phyloP scores from a whole-genome alignment of 148 eudicot species.

The Selenicereus undatus region DNA sequence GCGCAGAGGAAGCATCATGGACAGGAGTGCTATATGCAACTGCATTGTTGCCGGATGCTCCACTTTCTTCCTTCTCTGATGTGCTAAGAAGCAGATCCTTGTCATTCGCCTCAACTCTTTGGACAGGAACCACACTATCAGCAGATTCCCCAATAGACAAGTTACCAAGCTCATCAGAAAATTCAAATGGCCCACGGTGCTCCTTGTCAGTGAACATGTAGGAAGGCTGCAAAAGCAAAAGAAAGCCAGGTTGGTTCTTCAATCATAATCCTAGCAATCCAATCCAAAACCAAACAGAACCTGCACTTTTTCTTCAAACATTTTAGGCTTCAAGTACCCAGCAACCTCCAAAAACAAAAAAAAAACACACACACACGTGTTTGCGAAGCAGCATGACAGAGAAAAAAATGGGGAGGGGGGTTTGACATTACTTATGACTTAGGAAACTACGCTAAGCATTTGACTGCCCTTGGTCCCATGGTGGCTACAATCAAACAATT shows the following conservation, averaged over 20 bases:
- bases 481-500: too few relatives aligned
- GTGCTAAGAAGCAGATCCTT: constrained; percentile 78
- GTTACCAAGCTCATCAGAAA: constrained; percentile 77
- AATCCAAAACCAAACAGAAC: not conserved
- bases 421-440: too few relatives aligned
- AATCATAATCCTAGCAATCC: not conserved
- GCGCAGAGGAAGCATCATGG: constrained; percentile 46
- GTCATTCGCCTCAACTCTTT: constrained; percentile 80
- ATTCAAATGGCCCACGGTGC: constrained; percentile 92
- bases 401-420: too few relatives aligned
- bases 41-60: constrained; percentile 48
- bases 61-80: constrained; percentile 71
- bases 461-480: too few relatives aligned
- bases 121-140: constrained; percentile 50
- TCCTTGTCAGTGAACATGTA: constrained; percentile 98
- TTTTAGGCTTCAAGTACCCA: too few relatives aligned
- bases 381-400: too few relatives aligned
- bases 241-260: not conserved
- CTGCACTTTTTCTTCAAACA: not conserved
- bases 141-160: constrained; percentile 59
- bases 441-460: too few relatives aligned
- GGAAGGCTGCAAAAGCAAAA: constrained; percentile 71
- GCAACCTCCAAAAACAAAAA: too few relatives aligned
- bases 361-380: too few relatives aligned
- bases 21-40: constrained; percentile 68